Evolutionary conservation across 129 eudicot genomes (phyloP).

Genomic region (Apium graveolens): DNA sequence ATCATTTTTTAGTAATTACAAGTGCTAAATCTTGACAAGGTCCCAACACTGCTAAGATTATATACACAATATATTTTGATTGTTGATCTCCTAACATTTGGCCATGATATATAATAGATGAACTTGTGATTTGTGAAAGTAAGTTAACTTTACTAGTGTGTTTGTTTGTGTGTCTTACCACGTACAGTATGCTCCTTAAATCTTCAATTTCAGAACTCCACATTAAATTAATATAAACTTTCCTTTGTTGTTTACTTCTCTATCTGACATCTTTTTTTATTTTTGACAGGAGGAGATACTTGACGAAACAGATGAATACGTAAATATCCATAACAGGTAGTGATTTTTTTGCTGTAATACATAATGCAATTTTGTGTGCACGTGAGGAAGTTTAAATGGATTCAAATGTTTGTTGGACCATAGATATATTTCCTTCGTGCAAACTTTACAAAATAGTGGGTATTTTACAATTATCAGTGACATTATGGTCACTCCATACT

Average conservation of each 20-base stretch:
- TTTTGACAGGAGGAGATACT: slow-evolving; percentile 86
- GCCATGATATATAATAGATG: background rate
- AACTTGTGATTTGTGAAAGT: too few species aligned
- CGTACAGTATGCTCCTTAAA: background rate
- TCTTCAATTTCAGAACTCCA: background rate
- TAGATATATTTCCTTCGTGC: background rate
- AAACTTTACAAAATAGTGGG: background rate
- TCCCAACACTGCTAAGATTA: background rate
- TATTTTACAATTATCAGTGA: background rate
- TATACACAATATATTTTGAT: background rate
- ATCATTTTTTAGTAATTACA: background rate
- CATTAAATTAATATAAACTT: background rate
- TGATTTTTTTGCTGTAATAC: background rate
- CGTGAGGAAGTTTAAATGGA: background rate
- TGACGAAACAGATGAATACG: slow-evolving; percentile 98
- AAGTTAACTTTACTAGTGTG: background rate
- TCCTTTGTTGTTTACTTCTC: background rate
- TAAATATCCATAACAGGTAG: slow-evolving; percentile 92
- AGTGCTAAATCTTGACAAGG: background rate
- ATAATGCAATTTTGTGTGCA: background rate
- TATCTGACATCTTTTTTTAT: background rate
- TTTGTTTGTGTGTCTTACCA: background rate
- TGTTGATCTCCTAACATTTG: background rate
- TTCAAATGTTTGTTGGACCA: background rate
- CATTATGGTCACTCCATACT: background rate